A percentile compares a stretch with the other conserved stretches of the same genome.
These are phyloP conservation scores for Reticulascus tulasneorum DNA, from an alignment of 2,329 filamentous ascomycete species.

Conservation along the genomic window DNA sequence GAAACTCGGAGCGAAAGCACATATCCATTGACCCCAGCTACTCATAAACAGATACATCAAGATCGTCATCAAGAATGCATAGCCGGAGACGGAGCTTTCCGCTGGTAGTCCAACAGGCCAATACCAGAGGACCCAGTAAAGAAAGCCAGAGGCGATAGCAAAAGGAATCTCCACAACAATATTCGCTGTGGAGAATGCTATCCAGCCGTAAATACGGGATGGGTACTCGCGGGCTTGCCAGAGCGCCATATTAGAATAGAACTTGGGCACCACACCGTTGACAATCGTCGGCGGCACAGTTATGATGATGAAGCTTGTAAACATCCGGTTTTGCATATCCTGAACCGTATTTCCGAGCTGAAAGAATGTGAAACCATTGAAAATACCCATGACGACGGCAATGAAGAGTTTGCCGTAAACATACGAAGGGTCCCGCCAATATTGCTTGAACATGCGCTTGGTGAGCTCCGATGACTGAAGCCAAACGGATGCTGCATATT, in stretches of 20 bases:
- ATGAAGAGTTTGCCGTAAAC: constrained; percentile 74
- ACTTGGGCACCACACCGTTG: constrained; percentile 73
- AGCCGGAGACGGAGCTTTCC: constrained; percentile 63
- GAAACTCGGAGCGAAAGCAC: constrained; percentile 74
- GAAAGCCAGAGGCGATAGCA: constrained; percentile 57
- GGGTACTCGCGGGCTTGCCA: constrained; percentile 73
- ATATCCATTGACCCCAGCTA: constrained; percentile 81
- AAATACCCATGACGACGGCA: constrained; percentile 66
- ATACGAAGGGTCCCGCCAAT: constrained; percentile 75
- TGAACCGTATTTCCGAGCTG: constrained; percentile 60
- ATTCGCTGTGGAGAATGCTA: constrained; percentile 71
- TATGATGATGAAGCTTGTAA: constrained; percentile 61
- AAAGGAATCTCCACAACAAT: constrained; percentile 70
- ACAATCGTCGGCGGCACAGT: constrained; percentile 67
- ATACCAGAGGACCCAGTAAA: constrained; percentile 77
- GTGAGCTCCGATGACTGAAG: constrained; percentile 64
- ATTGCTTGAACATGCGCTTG: constrained; percentile 65
- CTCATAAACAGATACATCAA: constrained; percentile 74
- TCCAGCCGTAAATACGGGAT: constrained; percentile 72
- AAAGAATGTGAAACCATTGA: constrained; percentile 75
- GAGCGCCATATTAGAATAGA: constrained; percentile 67
- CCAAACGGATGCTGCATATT: constrained; percentile 63
- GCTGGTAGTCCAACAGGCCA: constrained; percentile 68
- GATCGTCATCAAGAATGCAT: constrained; percentile 73
- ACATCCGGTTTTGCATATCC: constrained; percentile 75